Base-by-base conservation (phyloP, 345 rosid genomes). In the Turnera subulata region DNA sequence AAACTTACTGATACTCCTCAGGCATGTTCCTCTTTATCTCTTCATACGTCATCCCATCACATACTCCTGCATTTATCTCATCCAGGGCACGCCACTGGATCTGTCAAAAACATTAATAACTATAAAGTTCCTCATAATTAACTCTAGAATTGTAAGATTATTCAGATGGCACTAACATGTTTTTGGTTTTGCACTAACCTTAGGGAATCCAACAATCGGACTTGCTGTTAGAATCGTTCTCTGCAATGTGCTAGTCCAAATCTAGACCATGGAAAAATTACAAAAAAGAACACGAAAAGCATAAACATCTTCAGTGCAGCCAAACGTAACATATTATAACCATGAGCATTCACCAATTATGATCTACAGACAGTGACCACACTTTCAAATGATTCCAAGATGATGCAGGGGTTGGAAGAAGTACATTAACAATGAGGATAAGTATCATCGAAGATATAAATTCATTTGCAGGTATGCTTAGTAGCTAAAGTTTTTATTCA, bases 11-110 rank as follows among this genome's bases (percentile, higher is more conserved):
- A n/a, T 82, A 94, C 56, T 94, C 99, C 76, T 94, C 99, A 2
- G 89, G 96, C 99, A 88, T 88, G 67, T 85, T 88, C 71, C 68
- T 85, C 78, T 84, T 90, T 61, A 88, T 83, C 58, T 90, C 99
- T 65, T 94, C 97, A 56, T 94, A 94, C 21, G 88, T 90, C 99
- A 94, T 94, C 65, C 96, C 99, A 81, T 94, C 99, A 58, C 99
- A 94, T 13, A 85, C 95, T 76, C 99, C 99, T 59, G 99, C 80
- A 69, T 94, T 94, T 73, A 94, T 90, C 83, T 94, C 99, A 60
- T 94, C 99, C 43, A 94, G 83, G 23, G 97, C 95, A 68, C 97
- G 97, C 99, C 99, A 94, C 82, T 94, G 99, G 67, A 94, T 92
- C 99, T 94, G 61, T 42, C 63, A 55, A 62, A 61, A 70, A 40